Base-by-base conservation (phyloP, 2,329 filamentous ascomycete species). In the Dothideomycetes sp. region DNA sequence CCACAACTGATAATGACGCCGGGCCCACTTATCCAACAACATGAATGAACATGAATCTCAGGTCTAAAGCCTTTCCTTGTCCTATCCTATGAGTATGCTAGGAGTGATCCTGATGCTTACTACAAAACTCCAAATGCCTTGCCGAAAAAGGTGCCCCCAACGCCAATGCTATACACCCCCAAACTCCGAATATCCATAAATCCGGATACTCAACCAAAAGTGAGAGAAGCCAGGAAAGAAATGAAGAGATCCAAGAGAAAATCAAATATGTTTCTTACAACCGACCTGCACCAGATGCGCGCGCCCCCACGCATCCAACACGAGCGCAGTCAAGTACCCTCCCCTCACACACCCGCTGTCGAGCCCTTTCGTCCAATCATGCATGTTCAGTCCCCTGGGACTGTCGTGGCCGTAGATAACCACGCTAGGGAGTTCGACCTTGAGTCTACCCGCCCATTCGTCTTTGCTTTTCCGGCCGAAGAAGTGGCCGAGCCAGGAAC, bases 401-500 rank as follows among this genome's bases (percentile, higher is more conserved):
- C 85, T 75, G 56, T 95, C 85, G 56, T 96, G 89, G 4, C 88
- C 88, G 59, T 94, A 95, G 42, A 94, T 71, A 31, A 94, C 81
- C 1, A 83, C 85, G 31, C 68, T 74, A 8, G 73, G 66, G 17
- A 14, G 19, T 1, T 33, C 14, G 9, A 36, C 34, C 30, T 37
- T 41, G n/a, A 16, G 3, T 5, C 12, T n/a, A 7, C 19, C 15
- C 19, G n/a, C 18, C 10, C 27, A 14, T 17, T 40, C 38, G 16
- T 40, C 16, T 29, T 34, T 16, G 33, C 18, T 18, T 18, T 32
- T 32, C 22, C 22, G 7, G 7, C 22, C 22, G 12, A 27, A 27
- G 38, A 22, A 24, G 17, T 24, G 5, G 12, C 16, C 30, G 15
- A 32, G 11, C 39, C 34, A 34, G 4, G 34, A 36, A 12, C 11